phyloP scores from a whole-genome alignment of 2,329 filamentous ascomycete species.

The Aspergillus neoniger region DNA sequence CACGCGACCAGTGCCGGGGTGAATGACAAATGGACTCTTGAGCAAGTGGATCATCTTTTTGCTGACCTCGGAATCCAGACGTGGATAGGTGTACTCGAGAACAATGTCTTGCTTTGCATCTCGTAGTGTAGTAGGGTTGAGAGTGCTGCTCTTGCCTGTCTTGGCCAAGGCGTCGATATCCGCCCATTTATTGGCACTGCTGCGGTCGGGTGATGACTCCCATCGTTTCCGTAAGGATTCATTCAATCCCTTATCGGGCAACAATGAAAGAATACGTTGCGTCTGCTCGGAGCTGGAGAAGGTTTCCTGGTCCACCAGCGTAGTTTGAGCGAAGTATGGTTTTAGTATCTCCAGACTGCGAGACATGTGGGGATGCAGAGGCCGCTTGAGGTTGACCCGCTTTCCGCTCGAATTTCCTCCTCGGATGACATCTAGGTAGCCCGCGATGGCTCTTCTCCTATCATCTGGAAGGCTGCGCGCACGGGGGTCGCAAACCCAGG shows the following conservation, averaged over 20 bases:
- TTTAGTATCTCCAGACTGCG: constrained; percentile 85
- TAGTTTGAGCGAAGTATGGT: constrained; percentile 78
- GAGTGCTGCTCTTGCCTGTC: constrained; percentile 67
- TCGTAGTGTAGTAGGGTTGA: constrained; percentile 72
- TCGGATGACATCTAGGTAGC: constrained; percentile 86
- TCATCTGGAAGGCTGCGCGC: constrained; percentile 83
- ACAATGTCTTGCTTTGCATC: constrained; percentile 96
- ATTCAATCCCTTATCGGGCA: constrained; percentile 77
- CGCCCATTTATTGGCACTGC: constrained; percentile 82
- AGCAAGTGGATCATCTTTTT: constrained; percentile 98
- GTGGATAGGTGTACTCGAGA: constrained; percentile 95
- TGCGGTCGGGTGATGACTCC: constrained; percentile 76
- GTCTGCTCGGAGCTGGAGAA: constrained; percentile 72
- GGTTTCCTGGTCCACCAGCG: constrained; percentile 82
- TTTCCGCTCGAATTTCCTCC: constrained; percentile 85
- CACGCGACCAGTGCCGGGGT: constrained; percentile 89
- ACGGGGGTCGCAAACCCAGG: constrained; percentile 93
- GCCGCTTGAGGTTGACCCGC: constrained; percentile 79
- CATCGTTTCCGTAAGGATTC: constrained; percentile 85
- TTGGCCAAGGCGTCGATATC: constrained; percentile 88
- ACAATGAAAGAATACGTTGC: constrained; percentile 76
- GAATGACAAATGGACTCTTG: constrained; percentile 94
- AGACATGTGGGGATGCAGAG: constrained; percentile 83
- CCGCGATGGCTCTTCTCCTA: constrained; percentile 79
- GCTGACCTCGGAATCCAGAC: constrained; percentile 93